Base-by-base conservation (phyloP, 2,329 filamentous ascomycete genomes). In the Fonsecaea pugnacius region DNA sequence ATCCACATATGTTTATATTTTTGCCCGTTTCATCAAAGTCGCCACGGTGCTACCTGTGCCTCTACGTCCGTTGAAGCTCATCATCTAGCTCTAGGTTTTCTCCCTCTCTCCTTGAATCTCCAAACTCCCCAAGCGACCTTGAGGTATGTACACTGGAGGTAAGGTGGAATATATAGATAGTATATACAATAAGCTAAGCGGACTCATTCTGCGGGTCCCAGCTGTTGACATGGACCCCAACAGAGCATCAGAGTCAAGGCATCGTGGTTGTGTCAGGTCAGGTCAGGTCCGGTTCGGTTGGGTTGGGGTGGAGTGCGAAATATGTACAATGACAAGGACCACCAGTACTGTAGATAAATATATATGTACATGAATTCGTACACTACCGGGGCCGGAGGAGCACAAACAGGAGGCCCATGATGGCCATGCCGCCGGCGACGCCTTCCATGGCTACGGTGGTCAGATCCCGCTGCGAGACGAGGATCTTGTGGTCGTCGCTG, bases 401-500 rank as follows among this genome's bases (percentile, higher is more conserved):
- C 4, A 82, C 81, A 58, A 89, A 70, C 43, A 85, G 51, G 54
- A 80, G 75, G 38, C 83, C 84, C 58, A 84, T 84, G 16, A 90
- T 69, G 0, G 83, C 81, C 10, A 87, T 89, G n/a, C 90, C 90
- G 0, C 86, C 83, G 32, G 85, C 82, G 7, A 85, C 87, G 60
- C 89, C 85, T 76, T 92, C 86, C 38, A 91, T 77, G 55, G 85
- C 88, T 69, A 91, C 79, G n/a, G 89, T 76, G 2, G 90, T 91
- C 35, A 89, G 78, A 71, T 93, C 90, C 58, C 85, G 84, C 80
- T 91, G 90, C 50, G 85, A 84, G 66, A 91, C 72, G 55, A 83
- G 80, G 71, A 92, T 79, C 35, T 62, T 59, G 66, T 78, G 78
- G 69, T 87, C 82, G 62, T 91, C 87, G 75, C 89, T 91, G 76